Conservation (phyloP, 2,329 filamentous ascomycete species). For the Berkeleyomyces basicola region DNA sequence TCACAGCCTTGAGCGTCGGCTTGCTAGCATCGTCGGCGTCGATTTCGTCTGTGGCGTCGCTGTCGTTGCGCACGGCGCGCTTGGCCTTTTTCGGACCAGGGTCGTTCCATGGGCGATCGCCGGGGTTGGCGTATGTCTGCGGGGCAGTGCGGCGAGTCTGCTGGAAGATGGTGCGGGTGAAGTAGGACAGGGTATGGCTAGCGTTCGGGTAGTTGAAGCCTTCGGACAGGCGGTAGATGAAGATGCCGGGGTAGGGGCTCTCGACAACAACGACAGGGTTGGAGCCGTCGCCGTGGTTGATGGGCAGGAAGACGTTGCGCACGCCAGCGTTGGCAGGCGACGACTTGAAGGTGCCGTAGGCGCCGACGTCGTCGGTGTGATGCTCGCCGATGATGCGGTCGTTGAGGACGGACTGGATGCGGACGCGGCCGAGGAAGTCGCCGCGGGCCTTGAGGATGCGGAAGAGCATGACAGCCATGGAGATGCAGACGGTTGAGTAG, state of each 20-base stretch:
- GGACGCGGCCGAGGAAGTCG: constrained; percentile 61
- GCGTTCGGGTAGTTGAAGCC: constrained; percentile 95
- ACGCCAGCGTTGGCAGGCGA: constrained; percentile 21
- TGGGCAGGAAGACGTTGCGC: constrained; percentile 72
- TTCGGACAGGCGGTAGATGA: constrained; percentile 90
- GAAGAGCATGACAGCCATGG: constrained; percentile 56
- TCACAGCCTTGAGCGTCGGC: constrained; percentile 70
- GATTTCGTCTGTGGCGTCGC: constrained; percentile 10
- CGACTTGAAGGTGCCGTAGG: constrained; percentile 41
- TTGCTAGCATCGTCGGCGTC: constrained; percentile 27
- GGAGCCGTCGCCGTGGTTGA: constrained; percentile 76
- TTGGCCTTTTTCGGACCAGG: constrained; percentile 50
- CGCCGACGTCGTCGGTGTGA: constrained; percentile 27
- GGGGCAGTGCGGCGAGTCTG: constrained; percentile 63
- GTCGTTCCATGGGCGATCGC: constrained; percentile 90
- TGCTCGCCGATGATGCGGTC: constrained; percentile 56
- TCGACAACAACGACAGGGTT: constrained; percentile 72
- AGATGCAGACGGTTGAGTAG: constrained; percentile 60
- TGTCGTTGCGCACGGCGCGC: constrained; percentile 20
- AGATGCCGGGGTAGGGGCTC: constrained; percentile 75
- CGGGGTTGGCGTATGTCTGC: constrained; percentile 43
- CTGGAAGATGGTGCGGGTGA: constrained; percentile 50
- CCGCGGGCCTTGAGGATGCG: constrained; percentile 64
- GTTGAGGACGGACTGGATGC: constrained; percentile 67
- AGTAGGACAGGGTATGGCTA: constrained; percentile 69